These are phyloP conservation scores for Solanum appendiculatum DNA, from an alignment of 257 asterid species.

Conservation along the genomic window DNA sequence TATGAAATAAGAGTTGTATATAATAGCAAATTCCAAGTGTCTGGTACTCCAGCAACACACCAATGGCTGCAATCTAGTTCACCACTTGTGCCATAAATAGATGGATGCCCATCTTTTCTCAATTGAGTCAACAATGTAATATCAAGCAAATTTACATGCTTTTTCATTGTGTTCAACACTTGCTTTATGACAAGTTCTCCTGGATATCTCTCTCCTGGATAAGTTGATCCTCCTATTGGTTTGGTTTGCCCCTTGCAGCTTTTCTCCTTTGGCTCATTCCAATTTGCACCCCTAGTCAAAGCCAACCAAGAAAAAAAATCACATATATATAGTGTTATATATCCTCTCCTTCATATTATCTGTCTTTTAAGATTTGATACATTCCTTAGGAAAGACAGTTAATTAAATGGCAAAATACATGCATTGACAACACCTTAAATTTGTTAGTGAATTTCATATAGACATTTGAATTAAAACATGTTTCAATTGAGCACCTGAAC, in stretches of 20 bases:
- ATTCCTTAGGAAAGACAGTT: neutral
- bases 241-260: slow-evolving; percentile 38
- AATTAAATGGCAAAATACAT: neutral
- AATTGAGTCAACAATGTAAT: slow-evolving; percentile 48
- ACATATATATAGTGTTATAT: no score
- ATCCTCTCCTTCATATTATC: neutral
- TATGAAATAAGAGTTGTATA: slow-evolving; percentile 5
- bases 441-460: neutral
- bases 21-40: slow-evolving; percentile 55
- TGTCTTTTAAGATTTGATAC: neutral
- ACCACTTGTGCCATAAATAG: slow-evolving; percentile 34
- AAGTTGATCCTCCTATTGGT: slow-evolving; percentile 38
- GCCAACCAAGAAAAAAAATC: neutral
- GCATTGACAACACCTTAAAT: neutral
- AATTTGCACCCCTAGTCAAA: slow-evolving; percentile 37
- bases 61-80: slow-evolving; percentile 58
- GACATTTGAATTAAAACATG: neutral
- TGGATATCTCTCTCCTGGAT: slow-evolving; percentile 40
- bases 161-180: slow-evolving; percentile 36
- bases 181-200: slow-evolving; percentile 48
- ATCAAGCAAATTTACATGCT: slow-evolving; percentile 37
- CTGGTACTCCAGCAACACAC: slow-evolving; percentile 75
- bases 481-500: neutral
- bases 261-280: slow-evolving; percentile 35
- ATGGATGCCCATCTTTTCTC: slow-evolving; percentile 76